Conservation (phyloP, 805 yeast genomes). For the Starmerella floris region DNA sequence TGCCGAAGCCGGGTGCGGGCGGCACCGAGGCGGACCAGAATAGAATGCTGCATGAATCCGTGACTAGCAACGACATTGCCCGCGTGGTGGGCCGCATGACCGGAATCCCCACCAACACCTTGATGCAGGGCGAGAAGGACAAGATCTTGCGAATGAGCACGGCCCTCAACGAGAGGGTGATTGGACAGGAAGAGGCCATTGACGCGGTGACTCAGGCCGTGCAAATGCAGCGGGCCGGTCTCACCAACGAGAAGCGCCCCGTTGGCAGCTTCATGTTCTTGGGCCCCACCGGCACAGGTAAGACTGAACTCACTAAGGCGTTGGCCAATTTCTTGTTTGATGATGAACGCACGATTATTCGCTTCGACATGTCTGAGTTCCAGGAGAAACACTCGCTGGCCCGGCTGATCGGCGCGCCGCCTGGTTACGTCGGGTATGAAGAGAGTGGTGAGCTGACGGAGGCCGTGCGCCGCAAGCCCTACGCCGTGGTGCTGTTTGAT, state of each 20-base stretch:
- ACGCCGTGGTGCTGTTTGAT: constrained; percentile 82
- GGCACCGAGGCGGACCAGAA: constrained; percentile 20
- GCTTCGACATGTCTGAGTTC: constrained; percentile 97
- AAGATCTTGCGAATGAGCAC: constrained; percentile 78
- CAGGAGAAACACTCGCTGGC: constrained; percentile 89
- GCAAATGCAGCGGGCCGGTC: constrained; percentile 89
- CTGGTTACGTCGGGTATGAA: constrained; percentile 94
- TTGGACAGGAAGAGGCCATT: constrained; percentile 94
- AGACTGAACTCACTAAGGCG: constrained; percentile 87
- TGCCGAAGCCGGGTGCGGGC: constrained; percentile 36
- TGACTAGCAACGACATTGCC: constrained; percentile 87
- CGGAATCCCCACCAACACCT: constrained; percentile 83
- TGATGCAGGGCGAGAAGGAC: constrained; percentile 90
- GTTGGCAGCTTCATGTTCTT: constrained; percentile 92
- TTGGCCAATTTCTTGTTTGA: constrained; percentile 86
- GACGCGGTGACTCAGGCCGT: constrained; percentile 85
- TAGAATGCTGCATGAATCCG: constrained; percentile 69
- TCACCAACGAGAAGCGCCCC: constrained; percentile 87
- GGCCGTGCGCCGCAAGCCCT: constrained; percentile 90
- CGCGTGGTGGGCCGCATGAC: constrained; percentile 86
- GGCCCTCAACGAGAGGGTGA: constrained; percentile 59
- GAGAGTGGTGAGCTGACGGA: constrained; percentile 90
- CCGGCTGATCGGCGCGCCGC: constrained; percentile 92
- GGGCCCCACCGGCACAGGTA: constrained; percentile 98
- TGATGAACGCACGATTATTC: constrained; percentile 68